phyloP scores from a whole-genome alignment of 2,329 filamentous ascomycete species.

The Alternaria viburni region DNA sequence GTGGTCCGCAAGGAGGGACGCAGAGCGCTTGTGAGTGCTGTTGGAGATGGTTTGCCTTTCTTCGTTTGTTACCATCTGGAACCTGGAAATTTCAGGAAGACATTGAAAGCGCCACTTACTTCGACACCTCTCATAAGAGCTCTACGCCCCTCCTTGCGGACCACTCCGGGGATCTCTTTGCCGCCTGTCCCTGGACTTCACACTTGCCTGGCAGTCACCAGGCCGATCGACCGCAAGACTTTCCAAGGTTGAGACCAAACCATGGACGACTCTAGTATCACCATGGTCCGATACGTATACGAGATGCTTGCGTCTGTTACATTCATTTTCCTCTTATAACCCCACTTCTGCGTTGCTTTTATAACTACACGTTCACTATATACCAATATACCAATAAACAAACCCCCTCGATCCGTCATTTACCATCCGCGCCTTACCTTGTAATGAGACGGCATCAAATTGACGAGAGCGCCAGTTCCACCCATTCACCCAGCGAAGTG shows the following conservation, averaged over 20 bases:
- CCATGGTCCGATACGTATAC: not conserved
- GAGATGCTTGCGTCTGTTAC: not conserved
- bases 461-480: not conserved
- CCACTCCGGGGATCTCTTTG: not conserved
- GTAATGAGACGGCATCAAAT: not conserved
- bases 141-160: not conserved
- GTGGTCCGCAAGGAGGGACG: not conserved
- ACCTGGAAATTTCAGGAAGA: not conserved
- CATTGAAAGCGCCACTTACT: not conserved
- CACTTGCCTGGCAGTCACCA: not conserved
- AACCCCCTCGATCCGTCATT: not conserved
- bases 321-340: not conserved
- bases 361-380: not conserved
- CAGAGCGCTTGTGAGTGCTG: not conserved
- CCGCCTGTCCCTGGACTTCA: not conserved
- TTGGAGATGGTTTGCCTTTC: not conserved
- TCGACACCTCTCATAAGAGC: not conserved
- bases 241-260: not conserved
- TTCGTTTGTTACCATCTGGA: not conserved
- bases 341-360: not conserved
- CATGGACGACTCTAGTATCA: not conserved
- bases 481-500: not conserved
- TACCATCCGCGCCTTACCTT: not conserved
- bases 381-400: not conserved
- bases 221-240: not conserved